These are phyloP conservation scores for Aphanomyces euteiches DNA, from an alignment of 352 stramenopile species.

Conservation along the genomic window DNA sequence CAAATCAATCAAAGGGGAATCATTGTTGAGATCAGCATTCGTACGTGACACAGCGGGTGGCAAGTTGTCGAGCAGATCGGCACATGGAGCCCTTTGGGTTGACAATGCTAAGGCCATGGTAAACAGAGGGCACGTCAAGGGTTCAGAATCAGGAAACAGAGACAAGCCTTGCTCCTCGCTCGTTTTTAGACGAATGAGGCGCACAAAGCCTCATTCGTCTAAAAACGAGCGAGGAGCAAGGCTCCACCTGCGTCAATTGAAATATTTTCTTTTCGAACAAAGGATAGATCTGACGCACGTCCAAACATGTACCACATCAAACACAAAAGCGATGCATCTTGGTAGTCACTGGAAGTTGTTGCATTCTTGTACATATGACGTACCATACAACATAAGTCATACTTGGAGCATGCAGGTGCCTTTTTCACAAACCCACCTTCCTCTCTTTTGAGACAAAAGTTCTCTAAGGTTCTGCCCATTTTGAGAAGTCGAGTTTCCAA, in stretches of 20 bases:
- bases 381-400: constrained; percentile 30
- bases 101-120: constrained; percentile 31
- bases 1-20: background rate
- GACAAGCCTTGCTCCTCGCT: constrained; percentile 35
- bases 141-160: constrained; percentile 36
- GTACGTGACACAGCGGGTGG: background rate
- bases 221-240: too few relatives aligned
- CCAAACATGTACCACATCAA: constrained; percentile 44
- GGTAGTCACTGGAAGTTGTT: constrained; percentile 31
- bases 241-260: constrained; percentile 28
- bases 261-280: constrained; percentile 35
- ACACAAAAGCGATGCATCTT: constrained; percentile 36
- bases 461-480: constrained; percentile 1
- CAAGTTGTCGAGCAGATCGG: constrained; percentile 28
- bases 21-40: background rate
- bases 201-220: too few relatives aligned
- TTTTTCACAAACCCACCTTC: constrained; percentile 36
- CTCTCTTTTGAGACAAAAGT: constrained; percentile 33
- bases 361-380: constrained; percentile 35
- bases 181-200: constrained; percentile 36
- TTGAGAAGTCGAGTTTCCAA: constrained; percentile 21
- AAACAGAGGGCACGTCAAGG: constrained; percentile 33
- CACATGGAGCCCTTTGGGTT: constrained; percentile 29
- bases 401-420: constrained; percentile 37
- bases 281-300: constrained; percentile 32